Evolutionary conservation across 2,329 filamentous ascomycete species (phyloP).

Genomic region (Cladosporium austrohemisphaericum): DNA sequence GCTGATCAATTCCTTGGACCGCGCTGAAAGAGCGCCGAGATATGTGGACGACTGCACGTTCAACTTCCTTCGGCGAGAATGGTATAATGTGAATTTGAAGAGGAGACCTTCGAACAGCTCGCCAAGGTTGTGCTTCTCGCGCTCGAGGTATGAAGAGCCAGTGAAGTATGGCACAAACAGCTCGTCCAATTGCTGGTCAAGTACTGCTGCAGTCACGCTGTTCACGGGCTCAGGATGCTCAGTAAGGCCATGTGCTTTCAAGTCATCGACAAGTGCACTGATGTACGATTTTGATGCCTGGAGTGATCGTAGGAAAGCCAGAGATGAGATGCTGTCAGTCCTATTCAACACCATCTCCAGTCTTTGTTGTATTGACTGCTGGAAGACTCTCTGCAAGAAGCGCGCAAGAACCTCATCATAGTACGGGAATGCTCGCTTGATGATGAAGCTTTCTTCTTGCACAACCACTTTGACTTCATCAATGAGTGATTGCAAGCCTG

Average conservation of each 20-base stretch:
- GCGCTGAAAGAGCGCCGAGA: constrained; percentile 85
- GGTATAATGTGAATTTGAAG: constrained; percentile 96
- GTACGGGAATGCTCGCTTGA: constrained; percentile 92
- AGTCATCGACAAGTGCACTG: constrained; percentile 78
- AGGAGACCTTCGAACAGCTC: constrained; percentile 85
- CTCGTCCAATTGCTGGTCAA: constrained; percentile 66
- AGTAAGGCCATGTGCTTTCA: constrained; percentile 90
- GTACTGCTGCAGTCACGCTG: constrained; percentile 69
- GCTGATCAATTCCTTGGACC: constrained; percentile 81
- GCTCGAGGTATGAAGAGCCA: constrained; percentile 62
- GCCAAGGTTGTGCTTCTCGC: constrained; percentile 65
- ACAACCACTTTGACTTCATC: constrained; percentile 95
- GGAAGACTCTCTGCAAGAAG: constrained; percentile 93
- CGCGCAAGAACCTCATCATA: constrained; percentile 90
- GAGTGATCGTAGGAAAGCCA: constrained; percentile 85
- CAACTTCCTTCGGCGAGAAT: constrained; percentile 80
- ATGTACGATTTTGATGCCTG: constrained; percentile 92
- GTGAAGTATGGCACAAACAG: constrained; percentile 64
- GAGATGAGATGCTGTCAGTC: constrained; percentile 82
- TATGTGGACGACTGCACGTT: constrained; percentile 67
- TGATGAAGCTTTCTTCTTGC: constrained; percentile 95
- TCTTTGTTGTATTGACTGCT: constrained; percentile 95
- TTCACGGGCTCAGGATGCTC: constrained; percentile 92
- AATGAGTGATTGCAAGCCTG: constrained; percentile 83
- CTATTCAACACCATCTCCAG: constrained; percentile 95